These are phyloP conservation scores for Bombardia bombarda DNA, from an alignment of 495 filamentous ascomycete species.

Conservation along the genomic window DNA sequence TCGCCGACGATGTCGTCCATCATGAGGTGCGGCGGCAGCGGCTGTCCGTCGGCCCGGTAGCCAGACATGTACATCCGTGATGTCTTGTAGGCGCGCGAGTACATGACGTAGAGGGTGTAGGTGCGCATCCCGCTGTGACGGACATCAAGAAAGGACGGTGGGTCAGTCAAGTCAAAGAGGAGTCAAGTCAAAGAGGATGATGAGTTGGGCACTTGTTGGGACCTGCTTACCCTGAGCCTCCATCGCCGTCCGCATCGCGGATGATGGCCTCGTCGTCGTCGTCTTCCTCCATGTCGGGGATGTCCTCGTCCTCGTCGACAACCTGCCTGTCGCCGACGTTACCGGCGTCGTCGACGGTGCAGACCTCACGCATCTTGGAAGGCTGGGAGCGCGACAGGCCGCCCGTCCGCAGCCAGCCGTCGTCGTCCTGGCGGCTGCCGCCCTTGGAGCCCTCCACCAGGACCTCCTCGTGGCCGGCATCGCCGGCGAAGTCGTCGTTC, in stretches of 20 bases:
- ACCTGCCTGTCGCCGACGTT: constrained; percentile 66
- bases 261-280: constrained; percentile 98
- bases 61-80: constrained; percentile 94
- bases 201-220: constrained; percentile 55
- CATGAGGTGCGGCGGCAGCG: constrained; percentile 84
- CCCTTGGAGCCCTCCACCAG: constrained; percentile 65
- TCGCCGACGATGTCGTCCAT: constrained; percentile 99
- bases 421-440: constrained; percentile 58
- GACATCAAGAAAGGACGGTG: no score
- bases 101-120: constrained; percentile 97
- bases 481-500: constrained; percentile 86
- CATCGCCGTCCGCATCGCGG: constrained; percentile 55
- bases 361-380: constrained; percentile 66
- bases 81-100: constrained; percentile 92
- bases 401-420: constrained; percentile 88
- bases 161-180: constrained; percentile 1
- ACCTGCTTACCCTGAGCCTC: no score
- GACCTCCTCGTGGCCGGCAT: constrained; percentile 75
- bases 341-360: constrained; percentile 75
- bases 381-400: constrained; percentile 64
- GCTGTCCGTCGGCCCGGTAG: constrained; percentile 71
- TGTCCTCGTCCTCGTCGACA: constrained; percentile 79
- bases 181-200: not conserved
- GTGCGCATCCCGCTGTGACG: constrained; percentile 79
- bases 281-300: constrained; percentile 97